Evolutionary conservation across 345 rosid genomes (phyloP).

Genomic region (Syzygium aromaticum): DNA sequence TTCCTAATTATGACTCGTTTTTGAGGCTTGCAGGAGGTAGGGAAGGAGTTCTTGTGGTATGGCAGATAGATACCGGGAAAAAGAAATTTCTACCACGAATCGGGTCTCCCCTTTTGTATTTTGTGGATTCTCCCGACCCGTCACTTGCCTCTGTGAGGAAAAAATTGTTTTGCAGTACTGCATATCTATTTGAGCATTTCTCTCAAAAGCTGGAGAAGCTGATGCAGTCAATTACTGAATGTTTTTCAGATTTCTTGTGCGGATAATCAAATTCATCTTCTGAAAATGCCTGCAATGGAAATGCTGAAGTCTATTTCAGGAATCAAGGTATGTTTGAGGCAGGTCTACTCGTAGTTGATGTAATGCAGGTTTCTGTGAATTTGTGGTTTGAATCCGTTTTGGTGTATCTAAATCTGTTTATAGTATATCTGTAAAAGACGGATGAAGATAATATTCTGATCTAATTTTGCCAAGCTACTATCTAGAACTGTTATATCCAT

Average conservation of each 20-base stretch:
- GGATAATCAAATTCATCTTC: constrained; percentile 89
- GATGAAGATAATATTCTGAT: neutral
- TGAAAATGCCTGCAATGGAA: constrained; percentile 89
- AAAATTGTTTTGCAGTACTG: neutral
- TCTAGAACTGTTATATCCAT: neutral
- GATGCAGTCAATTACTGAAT: constrained; percentile 11
- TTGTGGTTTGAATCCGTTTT: neutral
- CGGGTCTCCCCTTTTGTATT: constrained; percentile 81
- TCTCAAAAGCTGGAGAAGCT: neutral
- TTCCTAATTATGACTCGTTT: neutral
- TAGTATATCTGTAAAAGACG: neutral
- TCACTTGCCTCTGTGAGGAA: constrained; percentile 76
- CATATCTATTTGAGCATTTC: neutral
- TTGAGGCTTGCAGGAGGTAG: constrained; percentile 58
- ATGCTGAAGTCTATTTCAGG: constrained; percentile 78
- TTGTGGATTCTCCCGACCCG: constrained; percentile 69
- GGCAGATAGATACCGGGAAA: constrained; percentile 96
- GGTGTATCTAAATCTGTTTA: neutral
- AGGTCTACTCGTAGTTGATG: neutral
- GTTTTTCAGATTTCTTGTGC: constrained; percentile 78
- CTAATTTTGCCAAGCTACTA: neutral
- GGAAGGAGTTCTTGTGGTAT: constrained; percentile 97
- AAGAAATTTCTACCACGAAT: constrained; percentile 90
- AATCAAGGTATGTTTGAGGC: constrained; percentile 61
- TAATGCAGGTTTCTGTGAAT: neutral